These are phyloP conservation scores for Umbelopsis sp. DNA, from an alignment of 192 early-diverging fungal species.

Conservation along the genomic window DNA sequence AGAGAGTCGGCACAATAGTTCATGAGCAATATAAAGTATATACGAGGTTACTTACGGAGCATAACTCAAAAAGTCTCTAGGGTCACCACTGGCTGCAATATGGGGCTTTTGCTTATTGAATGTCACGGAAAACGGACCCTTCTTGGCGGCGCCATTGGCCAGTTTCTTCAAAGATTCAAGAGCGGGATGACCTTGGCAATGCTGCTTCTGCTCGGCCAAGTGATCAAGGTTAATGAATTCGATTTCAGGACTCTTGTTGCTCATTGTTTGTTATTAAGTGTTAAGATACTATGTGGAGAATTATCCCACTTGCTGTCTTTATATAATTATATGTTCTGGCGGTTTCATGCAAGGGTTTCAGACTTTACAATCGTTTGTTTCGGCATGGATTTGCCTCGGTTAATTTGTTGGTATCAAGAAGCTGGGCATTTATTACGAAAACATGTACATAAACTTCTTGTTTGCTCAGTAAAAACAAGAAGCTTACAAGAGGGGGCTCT, in stretches of 20 bases:
- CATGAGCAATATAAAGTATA: neutral
- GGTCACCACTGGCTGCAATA: constrained; percentile 33
- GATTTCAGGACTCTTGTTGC: constrained; percentile 18
- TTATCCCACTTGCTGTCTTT: too few relatives aligned
- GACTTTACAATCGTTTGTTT: too few relatives aligned
- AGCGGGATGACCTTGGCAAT: neutral
- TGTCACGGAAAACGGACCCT: constrained; percentile 33
- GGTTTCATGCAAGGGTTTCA: neutral
- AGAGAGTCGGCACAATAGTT: neutral
- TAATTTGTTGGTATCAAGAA: neutral
- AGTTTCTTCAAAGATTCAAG: constrained; percentile 26
- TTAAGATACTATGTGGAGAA: neutral
- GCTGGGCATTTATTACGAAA: constrained; percentile 13
- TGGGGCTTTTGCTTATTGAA: constrained; percentile 24
- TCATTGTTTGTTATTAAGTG: neutral
- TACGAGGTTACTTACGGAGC: constrained; percentile 32
- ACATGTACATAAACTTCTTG: constrained; percentile 5
- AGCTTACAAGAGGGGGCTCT: neutral
- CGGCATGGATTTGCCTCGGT: too few relatives aligned
- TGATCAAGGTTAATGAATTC: constrained; percentile 1
- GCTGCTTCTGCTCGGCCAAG: neutral
- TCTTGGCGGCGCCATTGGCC: constrained; percentile 31
- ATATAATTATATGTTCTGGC: too few relatives aligned
- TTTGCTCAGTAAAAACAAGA: constrained; percentile 18
- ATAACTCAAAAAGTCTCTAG: constrained; percentile 37